Percentiles rank a stretch among this genome's conserved stretches.
Evolutionary conservation across 1,284 basidiomycete species (phyloP).

Genomic region (Trichosporon asahii): DNA sequence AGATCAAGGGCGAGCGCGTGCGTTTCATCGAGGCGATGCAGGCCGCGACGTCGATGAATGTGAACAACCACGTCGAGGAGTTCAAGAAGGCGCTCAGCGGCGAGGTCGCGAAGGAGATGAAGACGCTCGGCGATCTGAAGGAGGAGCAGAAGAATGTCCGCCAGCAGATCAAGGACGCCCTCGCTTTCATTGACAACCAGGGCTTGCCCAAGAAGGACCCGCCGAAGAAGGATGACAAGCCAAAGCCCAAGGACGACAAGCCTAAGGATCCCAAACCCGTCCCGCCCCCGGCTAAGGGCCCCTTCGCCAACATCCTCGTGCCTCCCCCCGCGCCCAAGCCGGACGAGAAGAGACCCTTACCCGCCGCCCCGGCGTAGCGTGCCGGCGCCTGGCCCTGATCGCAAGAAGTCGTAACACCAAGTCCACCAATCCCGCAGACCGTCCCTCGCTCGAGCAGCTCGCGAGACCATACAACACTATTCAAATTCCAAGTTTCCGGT

Average conservation of each 20-base stretch:
- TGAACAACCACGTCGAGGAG: conserved; percentile 74
- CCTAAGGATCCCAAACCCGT: neutral
- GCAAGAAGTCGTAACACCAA: no score
- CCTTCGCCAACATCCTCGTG: conserved; percentile 3
- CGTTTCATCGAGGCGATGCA: conserved; percentile 87
- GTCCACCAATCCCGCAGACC: no score
- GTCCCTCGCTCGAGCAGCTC: neutral
- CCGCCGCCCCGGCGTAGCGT: neutral
- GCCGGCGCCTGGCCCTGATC: neutral
- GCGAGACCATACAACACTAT: no score
- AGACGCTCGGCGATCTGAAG: conserved; percentile 68
- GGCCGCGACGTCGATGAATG: conserved; percentile 78
- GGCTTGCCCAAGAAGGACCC: neutral
- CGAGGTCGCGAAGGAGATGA: conserved; percentile 60
- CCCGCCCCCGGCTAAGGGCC: neutral
- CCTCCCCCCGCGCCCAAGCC: conserved; percentile 2
- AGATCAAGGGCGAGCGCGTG: conserved; percentile 76
- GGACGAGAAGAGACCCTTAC: neutral
- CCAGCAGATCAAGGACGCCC: conserved; percentile 54
- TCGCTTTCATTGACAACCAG: conserved; percentile 48
- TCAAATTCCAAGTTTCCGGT: no score
- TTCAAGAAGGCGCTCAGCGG: conserved; percentile 49
- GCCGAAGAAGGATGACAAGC: neutral
- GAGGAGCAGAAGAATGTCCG: conserved; percentile 69
- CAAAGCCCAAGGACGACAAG: neutral